Evolutionary conservation across 2,329 filamentous ascomycete species (phyloP), one percentile per base, ranked within the genome.

Genomic region (Aspergillus nomiae): DNA sequence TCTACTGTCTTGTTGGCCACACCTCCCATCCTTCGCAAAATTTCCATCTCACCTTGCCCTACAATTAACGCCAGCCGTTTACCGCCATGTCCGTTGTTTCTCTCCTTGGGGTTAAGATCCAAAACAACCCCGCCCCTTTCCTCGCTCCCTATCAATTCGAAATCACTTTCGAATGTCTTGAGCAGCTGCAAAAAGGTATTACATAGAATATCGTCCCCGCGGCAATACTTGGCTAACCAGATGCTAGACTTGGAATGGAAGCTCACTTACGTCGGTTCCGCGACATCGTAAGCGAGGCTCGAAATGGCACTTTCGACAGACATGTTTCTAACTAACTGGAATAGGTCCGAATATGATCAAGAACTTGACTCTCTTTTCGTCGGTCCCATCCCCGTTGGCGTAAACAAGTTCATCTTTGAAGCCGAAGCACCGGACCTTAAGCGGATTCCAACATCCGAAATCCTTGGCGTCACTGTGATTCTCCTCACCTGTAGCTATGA

Each of bases 331-430:
- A 71, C 72, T 75, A 64, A 72, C 65, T 8, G 60, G 51, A 19
- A 41, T 70, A 96, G 92, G 66, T 93, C 95, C 76, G 93, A 98
- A 79, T 94, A 98, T 77, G 95, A 99, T 77, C 95, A 99, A 81
- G 95, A 98, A 81, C 93, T 99, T 72, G 95, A 99, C 81, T 94
- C 92, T 26, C 89, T 99, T 63, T 90, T 98, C 59, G 95, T 99
- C 60, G 95, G 95, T 26, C 95, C 95, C n/a, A 94, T 99, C 71
- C 95, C 95, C 6, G 90, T 97, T 67, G 95, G 95, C 66, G 92
- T 97, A 75, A 99, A 99, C 86, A 99, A 99, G 80, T 99, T 99
- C 80, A 84, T 97, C 75, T 99, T 99, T 82, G 92, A 96, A 82
- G 95, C 95, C 74, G 93, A 97, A 73, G 88, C 95, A 58, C 95